A percentile compares a stretch with the other conserved stretches of the same genome.
phyloP scores from a whole-genome alignment of 495 filamentous ascomycete species.

The Podospora tetraspora region DNA sequence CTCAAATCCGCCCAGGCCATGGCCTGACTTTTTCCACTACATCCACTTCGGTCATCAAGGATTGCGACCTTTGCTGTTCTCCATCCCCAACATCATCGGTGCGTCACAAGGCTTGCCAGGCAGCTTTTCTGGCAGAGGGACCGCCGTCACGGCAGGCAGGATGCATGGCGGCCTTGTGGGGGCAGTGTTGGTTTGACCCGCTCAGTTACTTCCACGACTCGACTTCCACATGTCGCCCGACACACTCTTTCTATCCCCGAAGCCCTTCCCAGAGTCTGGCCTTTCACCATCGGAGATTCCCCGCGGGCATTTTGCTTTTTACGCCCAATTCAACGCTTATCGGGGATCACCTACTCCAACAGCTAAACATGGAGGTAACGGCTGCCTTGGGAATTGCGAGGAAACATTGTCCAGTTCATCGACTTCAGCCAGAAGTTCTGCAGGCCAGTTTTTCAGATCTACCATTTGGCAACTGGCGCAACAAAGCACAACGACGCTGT shows the following conservation, averaged over 20 bases:
- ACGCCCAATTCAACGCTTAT: background rate
- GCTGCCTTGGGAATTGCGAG: conserved; percentile 3
- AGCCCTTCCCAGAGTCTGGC: too few relatives aligned
- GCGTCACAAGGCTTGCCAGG: background rate
- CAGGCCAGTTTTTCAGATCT: background rate
- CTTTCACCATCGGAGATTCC: background rate
- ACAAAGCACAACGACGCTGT: background rate
- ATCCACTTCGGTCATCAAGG: too few relatives aligned
- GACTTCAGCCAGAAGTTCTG: conserved; percentile 5
- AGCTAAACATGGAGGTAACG: background rate
- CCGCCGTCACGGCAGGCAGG: background rate
- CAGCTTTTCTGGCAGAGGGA: background rate
- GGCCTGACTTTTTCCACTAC: too few relatives aligned
- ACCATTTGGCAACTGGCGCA: background rate
- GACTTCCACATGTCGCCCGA: background rate
- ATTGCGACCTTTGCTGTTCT: background rate
- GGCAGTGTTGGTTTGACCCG: background rate
- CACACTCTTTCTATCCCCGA: background rate
- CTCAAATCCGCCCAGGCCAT: too few relatives aligned
- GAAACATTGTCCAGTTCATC: conserved; percentile 1
- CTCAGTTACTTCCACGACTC: background rate
- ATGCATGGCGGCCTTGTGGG: background rate
- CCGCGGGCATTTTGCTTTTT: background rate
- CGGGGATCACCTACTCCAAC: background rate
- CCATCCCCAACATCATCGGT: background rate